phyloP scores from a whole-genome alignment of 768 basidiomycete species.

The Suillus discolor region DNA sequence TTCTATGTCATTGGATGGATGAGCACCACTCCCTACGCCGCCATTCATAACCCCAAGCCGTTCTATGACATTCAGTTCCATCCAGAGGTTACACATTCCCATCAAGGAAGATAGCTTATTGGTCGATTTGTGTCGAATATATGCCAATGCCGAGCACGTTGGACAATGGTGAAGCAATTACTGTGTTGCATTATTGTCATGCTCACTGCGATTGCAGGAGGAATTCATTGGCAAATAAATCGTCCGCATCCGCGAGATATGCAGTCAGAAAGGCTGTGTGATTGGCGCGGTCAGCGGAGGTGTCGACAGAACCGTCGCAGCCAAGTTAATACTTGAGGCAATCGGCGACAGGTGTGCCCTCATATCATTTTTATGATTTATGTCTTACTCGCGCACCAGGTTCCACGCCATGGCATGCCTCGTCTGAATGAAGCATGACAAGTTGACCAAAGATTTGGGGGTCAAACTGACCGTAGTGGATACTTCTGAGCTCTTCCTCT shows the following conservation, averaged over 20 bases:
- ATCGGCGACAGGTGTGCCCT: slow-evolving; percentile 86
- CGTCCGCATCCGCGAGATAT: slow-evolving; percentile 88
- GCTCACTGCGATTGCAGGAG: slow-evolving; percentile 53
- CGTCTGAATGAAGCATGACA: slow-evolving; percentile 89
- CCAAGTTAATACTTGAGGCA: slow-evolving; percentile 99
- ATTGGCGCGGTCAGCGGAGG: slow-evolving; percentile 98
- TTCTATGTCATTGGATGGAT: slow-evolving; percentile 92
- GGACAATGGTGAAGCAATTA: slow-evolving; percentile 81
- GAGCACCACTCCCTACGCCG: slow-evolving; percentile 86
- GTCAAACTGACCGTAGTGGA: slow-evolving; percentile 97
- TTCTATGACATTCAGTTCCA: slow-evolving; percentile 99
- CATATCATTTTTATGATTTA: neutral
- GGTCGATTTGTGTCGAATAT: slow-evolving; percentile 82
- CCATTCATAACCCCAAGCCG: slow-evolving; percentile 85
- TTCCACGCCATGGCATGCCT: slow-evolving; percentile 99
- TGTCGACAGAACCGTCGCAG: slow-evolving; percentile 97
- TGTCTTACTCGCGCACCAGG: slow-evolving; percentile 40
- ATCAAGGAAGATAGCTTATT: slow-evolving; percentile 87
- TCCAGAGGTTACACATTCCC: slow-evolving; percentile 96
- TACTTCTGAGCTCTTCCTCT: slow-evolving; percentile 91
- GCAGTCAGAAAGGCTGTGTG: slow-evolving; percentile 91
- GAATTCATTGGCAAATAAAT: slow-evolving; percentile 99
- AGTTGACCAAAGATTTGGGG: slow-evolving; percentile 91
- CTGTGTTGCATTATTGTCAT: slow-evolving; percentile 13
- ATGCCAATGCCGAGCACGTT: slow-evolving; percentile 77